A percentile compares a stretch with the other conserved stretches of the same genome.
Evolutionary conservation across 108 stramenopile genomes (phyloP).

Genomic region (Nannochloropsis salina): DNA sequence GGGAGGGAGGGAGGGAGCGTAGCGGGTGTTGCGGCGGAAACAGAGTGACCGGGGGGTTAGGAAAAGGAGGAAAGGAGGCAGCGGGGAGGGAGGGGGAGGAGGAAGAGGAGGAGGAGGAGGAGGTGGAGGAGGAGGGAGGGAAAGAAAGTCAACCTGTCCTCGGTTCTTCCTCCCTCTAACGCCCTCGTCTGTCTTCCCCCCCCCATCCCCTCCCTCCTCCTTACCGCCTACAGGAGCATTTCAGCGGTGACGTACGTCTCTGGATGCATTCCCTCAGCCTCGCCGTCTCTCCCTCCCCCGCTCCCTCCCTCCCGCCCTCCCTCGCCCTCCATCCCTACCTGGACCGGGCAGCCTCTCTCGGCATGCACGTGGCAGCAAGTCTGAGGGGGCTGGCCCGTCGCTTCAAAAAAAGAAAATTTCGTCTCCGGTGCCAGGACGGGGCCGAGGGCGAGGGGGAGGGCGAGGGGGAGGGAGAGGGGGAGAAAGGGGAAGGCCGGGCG

Average conservation of each 20-base stretch:
- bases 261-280: slow-evolving; percentile 13
- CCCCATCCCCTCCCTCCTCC: background rate
- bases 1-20: background rate
- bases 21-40: background rate
- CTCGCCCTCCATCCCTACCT: background rate
- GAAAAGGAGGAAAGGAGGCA: background rate
- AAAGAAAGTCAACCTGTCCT: background rate
- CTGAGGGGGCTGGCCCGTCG: background rate
- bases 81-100: too few species aligned
- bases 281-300: background rate
- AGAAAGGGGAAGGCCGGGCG: background rate
- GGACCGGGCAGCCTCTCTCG: background rate
- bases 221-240: background rate
- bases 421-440: background rate
- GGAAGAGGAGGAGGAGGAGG: too few species aligned
- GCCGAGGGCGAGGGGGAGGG: background rate
- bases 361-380: background rate
- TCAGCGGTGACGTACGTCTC: background rate
- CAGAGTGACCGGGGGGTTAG: background rate
- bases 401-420: background rate
- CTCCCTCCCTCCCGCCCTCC: background rate
- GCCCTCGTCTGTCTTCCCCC: background rate
- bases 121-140: background rate
- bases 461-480: background rate
- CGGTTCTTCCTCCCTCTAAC: background rate